Percentiles rank a stretch among this genome's conserved stretches.
phyloP scores from a whole-genome alignment of 768 basidiomycete genomes.

The Collybia mongolica region DNA sequence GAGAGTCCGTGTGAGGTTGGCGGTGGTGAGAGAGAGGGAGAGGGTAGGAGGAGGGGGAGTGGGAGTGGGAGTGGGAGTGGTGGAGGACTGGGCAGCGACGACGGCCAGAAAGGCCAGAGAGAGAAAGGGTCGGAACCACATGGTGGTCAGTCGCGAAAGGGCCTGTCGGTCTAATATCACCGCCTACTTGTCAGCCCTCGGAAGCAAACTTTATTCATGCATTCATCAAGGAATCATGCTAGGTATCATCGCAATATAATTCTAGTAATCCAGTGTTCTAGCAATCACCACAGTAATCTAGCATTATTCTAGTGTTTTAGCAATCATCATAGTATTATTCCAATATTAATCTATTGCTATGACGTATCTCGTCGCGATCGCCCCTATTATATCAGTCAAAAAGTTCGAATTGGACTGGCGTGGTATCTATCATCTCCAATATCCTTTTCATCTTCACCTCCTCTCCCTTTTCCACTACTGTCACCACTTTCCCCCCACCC shows the following conservation, averaged over 20 bases:
- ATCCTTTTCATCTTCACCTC: conserved; percentile 40
- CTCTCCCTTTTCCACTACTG: conserved; percentile 46
- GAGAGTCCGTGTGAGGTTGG: conserved; percentile 46
- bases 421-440: conserved; percentile 41
- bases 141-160: conserved; percentile 12
- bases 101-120: conserved; percentile 17
- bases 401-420: conserved; percentile 45
- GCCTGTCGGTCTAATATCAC: too few relatives aligned
- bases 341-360: too few relatives aligned
- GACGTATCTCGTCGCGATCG: not conserved
- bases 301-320: too few relatives aligned
- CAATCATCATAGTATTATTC: too few relatives aligned
- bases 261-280: too few relatives aligned
- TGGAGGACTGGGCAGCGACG: conserved; percentile 37
- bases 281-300: too few relatives aligned
- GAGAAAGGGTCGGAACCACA: conserved; percentile 12
- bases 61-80: conserved; percentile 19
- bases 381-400: conserved; percentile 35
- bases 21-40: conserved; percentile 55
- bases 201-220: too few relatives aligned
- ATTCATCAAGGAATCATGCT: too few relatives aligned
- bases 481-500: conserved; percentile 63
- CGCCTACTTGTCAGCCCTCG: not conserved
- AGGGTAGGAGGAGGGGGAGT: conserved; percentile 30
- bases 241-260: too few relatives aligned